Evolutionary conservation across 176 grass and related monocot genomes (phyloP).

Genomic region (Eleusine indica): DNA sequence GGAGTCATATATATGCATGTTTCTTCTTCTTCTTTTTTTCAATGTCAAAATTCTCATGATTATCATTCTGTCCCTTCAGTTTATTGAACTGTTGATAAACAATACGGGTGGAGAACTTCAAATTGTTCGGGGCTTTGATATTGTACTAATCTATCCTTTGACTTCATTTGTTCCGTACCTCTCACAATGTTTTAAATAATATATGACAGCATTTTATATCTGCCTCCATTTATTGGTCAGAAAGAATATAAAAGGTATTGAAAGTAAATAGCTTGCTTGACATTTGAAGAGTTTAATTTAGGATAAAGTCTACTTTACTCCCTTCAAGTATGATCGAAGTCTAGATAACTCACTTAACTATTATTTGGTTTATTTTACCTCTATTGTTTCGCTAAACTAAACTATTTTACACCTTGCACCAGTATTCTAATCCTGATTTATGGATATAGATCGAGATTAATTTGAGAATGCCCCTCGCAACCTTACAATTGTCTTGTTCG

Average conservation of each 20-base stretch:
- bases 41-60: neutral
- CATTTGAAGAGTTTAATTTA: neutral
- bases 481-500: too few relatives aligned
- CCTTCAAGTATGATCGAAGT: too few relatives aligned
- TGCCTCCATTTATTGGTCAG: neutral
- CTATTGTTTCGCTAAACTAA: too few relatives aligned
- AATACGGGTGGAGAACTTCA: neutral
- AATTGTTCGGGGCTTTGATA: neutral
- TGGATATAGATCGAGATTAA: too few relatives aligned
- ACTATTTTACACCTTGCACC: too few relatives aligned
- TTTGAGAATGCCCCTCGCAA: too few relatives aligned
- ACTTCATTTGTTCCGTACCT: neutral
- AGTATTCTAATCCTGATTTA: too few relatives aligned
- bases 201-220: neutral
- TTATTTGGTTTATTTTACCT: too few relatives aligned
- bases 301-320: too few relatives aligned
- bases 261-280: neutral
- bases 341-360: too few relatives aligned
- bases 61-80: neutral
- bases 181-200: neutral
- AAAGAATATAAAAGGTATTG: neutral
- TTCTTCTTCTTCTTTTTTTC: neutral
- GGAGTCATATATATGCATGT: neutral
- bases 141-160: constrained; percentile 16
- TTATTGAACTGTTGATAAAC: neutral